phyloP scores from a whole-genome alignment of 441 rosid genomes.

The Mallotus japonicus region DNA sequence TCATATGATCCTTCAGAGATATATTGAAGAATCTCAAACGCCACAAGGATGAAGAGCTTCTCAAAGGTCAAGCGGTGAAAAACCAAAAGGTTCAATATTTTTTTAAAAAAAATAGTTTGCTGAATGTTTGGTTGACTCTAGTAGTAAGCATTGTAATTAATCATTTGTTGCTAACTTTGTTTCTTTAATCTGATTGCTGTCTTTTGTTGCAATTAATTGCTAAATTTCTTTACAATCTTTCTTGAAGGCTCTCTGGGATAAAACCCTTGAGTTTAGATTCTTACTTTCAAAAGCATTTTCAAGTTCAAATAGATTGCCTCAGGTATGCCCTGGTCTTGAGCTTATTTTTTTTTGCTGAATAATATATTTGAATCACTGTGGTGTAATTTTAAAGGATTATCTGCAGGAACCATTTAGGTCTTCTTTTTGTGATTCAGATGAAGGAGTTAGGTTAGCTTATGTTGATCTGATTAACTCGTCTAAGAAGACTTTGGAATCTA shows the following conservation, averaged over 20 bases:
- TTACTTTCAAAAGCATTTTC: constrained; percentile 86
- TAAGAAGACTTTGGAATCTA: constrained; percentile 70
- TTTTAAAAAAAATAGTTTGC: background rate
- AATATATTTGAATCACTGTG: background rate
- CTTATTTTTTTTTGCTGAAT: constrained; percentile 10
- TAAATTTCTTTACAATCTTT: constrained; percentile 18
- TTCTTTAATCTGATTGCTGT: background rate
- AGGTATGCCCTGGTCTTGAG: constrained; percentile 38
- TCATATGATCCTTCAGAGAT: constrained; percentile 39
- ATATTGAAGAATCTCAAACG: constrained; percentile 68
- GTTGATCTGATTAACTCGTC: constrained; percentile 58
- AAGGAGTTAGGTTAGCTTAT: constrained; percentile 54
- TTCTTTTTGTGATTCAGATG: constrained; percentile 58
- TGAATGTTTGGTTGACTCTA: background rate
- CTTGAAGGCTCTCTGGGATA: constrained; percentile 85
- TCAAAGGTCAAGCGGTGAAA: constrained; percentile 91
- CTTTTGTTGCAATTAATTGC: background rate
- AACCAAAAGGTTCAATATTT: constrained; percentile 63
- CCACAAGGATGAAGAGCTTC: constrained; percentile 77
- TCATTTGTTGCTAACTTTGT: background rate
- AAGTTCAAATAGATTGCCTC: constrained; percentile 75
- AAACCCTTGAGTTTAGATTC: constrained; percentile 78
- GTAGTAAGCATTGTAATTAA: too few relatives aligned
- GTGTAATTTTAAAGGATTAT: constrained; percentile 13
- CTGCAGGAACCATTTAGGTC: constrained; percentile 68